Evolutionary conservation across 441 rosid genomes (phyloP).

Genomic region (Metrosideros polymorpha): DNA sequence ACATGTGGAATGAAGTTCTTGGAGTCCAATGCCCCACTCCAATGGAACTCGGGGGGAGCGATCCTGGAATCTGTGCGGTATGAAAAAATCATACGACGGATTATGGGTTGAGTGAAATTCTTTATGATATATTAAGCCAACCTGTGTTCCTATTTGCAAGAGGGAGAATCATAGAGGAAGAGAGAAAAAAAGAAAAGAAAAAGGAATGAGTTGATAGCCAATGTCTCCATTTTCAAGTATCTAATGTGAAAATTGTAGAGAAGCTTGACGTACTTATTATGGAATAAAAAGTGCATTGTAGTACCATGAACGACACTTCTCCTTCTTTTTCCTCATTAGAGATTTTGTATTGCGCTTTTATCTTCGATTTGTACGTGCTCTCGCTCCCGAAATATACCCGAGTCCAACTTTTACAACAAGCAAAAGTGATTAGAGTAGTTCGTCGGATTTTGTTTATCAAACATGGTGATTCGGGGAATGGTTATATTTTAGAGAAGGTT

Average conservation of each 20-base stretch:
- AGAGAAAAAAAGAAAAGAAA: no score
- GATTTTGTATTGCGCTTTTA: neutral
- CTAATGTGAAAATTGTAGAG: neutral
- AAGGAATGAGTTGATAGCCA: neutral
- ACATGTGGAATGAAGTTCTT: neutral
- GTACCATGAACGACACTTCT: neutral
- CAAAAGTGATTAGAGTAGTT: neutral
- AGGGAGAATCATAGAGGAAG: no score
- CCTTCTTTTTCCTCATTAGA: neutral
- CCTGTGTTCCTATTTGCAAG: no score
- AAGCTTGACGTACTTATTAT: neutral
- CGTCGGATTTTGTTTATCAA: neutral
- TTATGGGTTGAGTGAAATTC: no score
- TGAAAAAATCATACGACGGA: no score
- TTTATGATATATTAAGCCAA: no score
- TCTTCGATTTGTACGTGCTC: neutral
- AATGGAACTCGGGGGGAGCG: no score
- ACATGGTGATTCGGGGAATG: neutral
- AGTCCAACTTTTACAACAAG: neutral
- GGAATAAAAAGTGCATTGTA: neutral
- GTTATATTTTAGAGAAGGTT: neutral
- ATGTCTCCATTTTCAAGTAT: neutral
- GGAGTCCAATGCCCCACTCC: no score
- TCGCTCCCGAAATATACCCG: accelerated
- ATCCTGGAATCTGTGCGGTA: no score